A percentile compares a stretch with the other conserved stretches of the same genome.
These are phyloP conservation scores for Ceratocystiopsis brevicomis DNA, from an alignment of 2,329 filamentous ascomycete genomes.

Conservation along the genomic window DNA sequence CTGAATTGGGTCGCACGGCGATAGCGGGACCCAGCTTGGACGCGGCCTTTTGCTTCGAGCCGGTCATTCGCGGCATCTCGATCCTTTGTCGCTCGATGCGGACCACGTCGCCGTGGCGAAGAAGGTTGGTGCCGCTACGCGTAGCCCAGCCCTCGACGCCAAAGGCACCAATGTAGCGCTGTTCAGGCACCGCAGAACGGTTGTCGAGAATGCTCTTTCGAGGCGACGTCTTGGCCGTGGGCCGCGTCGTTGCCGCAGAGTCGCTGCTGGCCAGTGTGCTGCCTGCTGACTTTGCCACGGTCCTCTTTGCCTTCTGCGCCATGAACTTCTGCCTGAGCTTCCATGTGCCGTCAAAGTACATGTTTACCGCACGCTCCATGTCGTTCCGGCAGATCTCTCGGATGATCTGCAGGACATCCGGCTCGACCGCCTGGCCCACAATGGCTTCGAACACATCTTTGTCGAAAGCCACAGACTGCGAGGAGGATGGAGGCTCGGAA, in stretches of 20 bases:
- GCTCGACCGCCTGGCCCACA: constrained; percentile 35
- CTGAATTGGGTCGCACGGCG: constrained; percentile 22
- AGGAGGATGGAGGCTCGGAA: neutral
- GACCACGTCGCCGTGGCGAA: constrained; percentile 69
- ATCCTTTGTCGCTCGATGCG: constrained; percentile 73
- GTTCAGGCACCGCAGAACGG: constrained; percentile 17
- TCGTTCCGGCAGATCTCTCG: constrained; percentile 35
- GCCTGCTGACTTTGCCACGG: neutral
- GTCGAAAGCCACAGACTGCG: constrained; percentile 27
- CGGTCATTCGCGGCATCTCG: constrained; percentile 29
- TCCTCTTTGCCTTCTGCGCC: constrained; percentile 10
- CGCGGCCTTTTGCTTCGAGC: constrained; percentile 21
- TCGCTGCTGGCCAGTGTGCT: neutral
- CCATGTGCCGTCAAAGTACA: constrained; percentile 54
- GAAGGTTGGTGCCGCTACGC: constrained; percentile 52
- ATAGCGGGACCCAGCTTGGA: constrained; percentile 20
- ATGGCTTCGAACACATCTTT: constrained; percentile 38
- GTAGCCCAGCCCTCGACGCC: constrained; percentile 87
- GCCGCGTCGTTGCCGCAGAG: neutral
- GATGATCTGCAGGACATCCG: constrained; percentile 29
- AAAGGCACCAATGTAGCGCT: constrained; percentile 74
- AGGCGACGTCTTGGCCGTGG: constrained; percentile 2
- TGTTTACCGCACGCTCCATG: constrained; percentile 45
- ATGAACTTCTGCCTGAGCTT: constrained; percentile 15
- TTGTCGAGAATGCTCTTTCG: neutral